phyloP scores from a whole-genome alignment of 345 rosid species.

The Hypericum androsaemum region DNA sequence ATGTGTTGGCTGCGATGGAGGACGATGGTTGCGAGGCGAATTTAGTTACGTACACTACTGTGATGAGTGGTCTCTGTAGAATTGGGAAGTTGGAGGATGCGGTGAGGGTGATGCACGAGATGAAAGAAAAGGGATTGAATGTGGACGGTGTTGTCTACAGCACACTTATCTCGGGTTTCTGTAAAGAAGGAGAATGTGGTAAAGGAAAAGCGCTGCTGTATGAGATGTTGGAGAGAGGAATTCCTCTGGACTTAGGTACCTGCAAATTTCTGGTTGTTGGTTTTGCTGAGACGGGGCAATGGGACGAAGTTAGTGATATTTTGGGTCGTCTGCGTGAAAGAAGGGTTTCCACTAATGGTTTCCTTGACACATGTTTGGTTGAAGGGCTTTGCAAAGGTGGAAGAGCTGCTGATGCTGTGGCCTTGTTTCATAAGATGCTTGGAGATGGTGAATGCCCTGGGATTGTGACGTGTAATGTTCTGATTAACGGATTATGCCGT shows the following conservation, averaged over 20 bases:
- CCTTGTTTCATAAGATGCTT: conserved; percentile 40
- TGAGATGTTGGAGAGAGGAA: conserved; percentile 37
- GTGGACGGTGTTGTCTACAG: conserved; percentile 33
- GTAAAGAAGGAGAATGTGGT: conserved; percentile 24
- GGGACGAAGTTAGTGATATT: conserved; percentile 36
- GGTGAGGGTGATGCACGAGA: conserved; percentile 26
- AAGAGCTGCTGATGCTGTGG: conserved; percentile 37
- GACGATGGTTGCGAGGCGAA: conserved; percentile 24
- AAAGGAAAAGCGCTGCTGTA: conserved; percentile 34
- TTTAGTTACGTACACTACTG: conserved; percentile 31
- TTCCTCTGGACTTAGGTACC: conserved; percentile 31
- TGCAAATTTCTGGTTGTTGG: conserved; percentile 34
- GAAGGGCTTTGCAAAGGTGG: conserved; percentile 50
- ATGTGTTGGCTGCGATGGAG: conserved; percentile 38
- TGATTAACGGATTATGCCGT: conserved; percentile 51
- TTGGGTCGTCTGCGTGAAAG: conserved; percentile 33
- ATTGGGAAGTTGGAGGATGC: conserved; percentile 45
- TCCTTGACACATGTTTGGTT: conserved; percentile 37
- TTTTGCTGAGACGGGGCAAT: conserved; percentile 37
- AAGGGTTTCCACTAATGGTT: conserved; percentile 42
- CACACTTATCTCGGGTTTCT: conserved; percentile 24
- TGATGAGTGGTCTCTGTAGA: conserved; percentile 55
- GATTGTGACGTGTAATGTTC: conserved; percentile 42
- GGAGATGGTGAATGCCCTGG: conserved; percentile 39
- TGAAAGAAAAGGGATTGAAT: conserved; percentile 35